Evolutionary conservation across 371 early-diverging fungal genomes (phyloP), one percentile per base, ranked within the genome.

Genomic region (Batrachochytrium dendrobatidis): DNA sequence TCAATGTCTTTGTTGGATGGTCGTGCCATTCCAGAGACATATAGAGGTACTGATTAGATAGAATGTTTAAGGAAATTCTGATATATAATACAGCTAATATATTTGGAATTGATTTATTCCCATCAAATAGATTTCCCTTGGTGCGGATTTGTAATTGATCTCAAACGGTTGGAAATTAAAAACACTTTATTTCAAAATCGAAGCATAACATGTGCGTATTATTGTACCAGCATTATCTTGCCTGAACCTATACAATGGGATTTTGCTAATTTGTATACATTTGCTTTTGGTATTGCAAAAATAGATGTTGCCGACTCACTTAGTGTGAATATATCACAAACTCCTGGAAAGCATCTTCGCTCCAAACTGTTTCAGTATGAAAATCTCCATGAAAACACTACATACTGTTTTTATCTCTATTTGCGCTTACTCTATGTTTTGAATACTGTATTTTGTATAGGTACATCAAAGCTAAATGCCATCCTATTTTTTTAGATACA

Each of bases 61-160:
- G n/a, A n/a, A n/a, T n/a, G n/a, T n/a, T n/a, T n/a, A n/a, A n/a
- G n/a, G n/a, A n/a, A n/a, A n/a, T n/a, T n/a, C n/a, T n/a, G n/a
- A n/a, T n/a, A n/a, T n/a, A n/a, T n/a, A n/a, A n/a, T n/a, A n/a
- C n/a, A n/a, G n/a, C n/a, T n/a, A n/a, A n/a, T n/a, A n/a, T n/a
- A n/a, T n/a, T n/a, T n/a, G n/a, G n/a, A n/a, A n/a, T n/a, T n/a
- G n/a, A n/a, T n/a, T n/a, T 39, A 15, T 39, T 12, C n/a, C 15
- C 33, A 7, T 33, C 8, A 20, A 3, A 34, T 26, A 55, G 24
- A 18, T 18, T 89, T 94, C 62, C 84, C 92, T 1, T 94, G 91
- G 87, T 86, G 92, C 53, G 94, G 94, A 0, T 64, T 86, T 7
- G 58, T 84, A 0, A 74, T 94, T 28, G 62, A 90, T 55, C 76